Evolutionary conservation across 371 early-diverging fungal species (phyloP), one percentile per base, ranked within the genome.

Genomic region (Rhizomucor miehei): DNA sequence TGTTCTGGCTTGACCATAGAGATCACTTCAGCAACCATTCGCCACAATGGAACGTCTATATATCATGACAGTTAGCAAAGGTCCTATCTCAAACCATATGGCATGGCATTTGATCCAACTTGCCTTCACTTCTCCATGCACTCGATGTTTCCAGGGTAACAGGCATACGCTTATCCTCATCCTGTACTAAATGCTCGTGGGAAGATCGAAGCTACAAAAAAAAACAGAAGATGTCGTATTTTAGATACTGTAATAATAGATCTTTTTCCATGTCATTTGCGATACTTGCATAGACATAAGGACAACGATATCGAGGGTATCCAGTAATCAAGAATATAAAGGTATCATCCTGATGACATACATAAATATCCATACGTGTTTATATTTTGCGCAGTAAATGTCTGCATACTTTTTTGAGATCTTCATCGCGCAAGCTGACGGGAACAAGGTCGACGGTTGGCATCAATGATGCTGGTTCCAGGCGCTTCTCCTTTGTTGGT

Each of bases 231-330:
- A 35, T 10, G 6, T 23, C 11, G 23, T 29, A 3, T 9, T 11
- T 24, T 38, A 48, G 9, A 23, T 4, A 39, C 3, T 6, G 38
- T 47, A 20, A 13, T 46, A 23, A 9, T 9, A 13, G 10, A 50
- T 1, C 16, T n/a, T n/a, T n/a, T n/a, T n/a, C n/a, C n/a, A n/a
- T n/a, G n/a, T n/a, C n/a, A n/a, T n/a, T n/a, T n/a, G n/a, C n/a
- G n/a, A n/a, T n/a, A 12, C 67, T 49, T 75, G 86, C 85, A 87
- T 90, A 91, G 36, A 91, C 88, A 52, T 90, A 91, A 20, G 91
- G 91, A 52, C 89, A 88, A 52, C 81, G 80, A 65, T 91, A 91
- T 17, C 83, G 77, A 16, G 85, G 77, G 57, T 91, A 91, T 11
- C 89, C 91, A 36, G 90, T 87, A 35, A 91, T 68, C 34, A 91